Conservation (phyloP, 306 rosid genomes). For the Cicer arietinum region DNA sequence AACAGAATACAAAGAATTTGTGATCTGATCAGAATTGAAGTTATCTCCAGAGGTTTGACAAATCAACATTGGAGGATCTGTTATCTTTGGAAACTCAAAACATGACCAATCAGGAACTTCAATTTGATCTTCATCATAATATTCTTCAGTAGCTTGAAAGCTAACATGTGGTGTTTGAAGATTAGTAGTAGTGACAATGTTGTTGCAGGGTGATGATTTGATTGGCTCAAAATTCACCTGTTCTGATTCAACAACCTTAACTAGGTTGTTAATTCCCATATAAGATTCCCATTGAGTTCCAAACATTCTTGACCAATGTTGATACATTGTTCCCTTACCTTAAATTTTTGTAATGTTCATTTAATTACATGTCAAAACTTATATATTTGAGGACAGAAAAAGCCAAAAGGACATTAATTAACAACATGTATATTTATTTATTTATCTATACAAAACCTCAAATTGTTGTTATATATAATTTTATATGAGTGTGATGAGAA, state of each 20-base stretch:
- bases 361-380: conserved; percentile 26
- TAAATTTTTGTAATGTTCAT: conserved; percentile 18
- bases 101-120: conserved; percentile 37
- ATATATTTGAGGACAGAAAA: not conserved
- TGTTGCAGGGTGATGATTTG: conserved; percentile 35
- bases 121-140: conserved; percentile 29
- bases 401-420: not conserved
- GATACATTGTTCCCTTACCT: conserved; percentile 25
- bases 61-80: conserved; percentile 23
- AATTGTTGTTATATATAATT: not conserved
- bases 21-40: conserved; percentile 37
- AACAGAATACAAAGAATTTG: conserved; percentile 42
- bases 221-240: conserved; percentile 35
- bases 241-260: conserved; percentile 41
- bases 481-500: not conserved
- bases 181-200: conserved; percentile 24
- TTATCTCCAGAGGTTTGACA: conserved; percentile 41
- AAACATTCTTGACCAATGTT: conserved; percentile 35
- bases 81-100: conserved; percentile 42
- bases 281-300: conserved; percentile 39
- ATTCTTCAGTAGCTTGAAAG: conserved; percentile 39
- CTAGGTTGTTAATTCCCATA: conserved; percentile 34
- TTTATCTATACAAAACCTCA: conserved; percentile 1
- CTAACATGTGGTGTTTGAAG: conserved; percentile 20
- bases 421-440: not conserved